Evolutionary conservation across 305 asterid genomes (phyloP).

Genomic region (Ajuga reptans): DNA sequence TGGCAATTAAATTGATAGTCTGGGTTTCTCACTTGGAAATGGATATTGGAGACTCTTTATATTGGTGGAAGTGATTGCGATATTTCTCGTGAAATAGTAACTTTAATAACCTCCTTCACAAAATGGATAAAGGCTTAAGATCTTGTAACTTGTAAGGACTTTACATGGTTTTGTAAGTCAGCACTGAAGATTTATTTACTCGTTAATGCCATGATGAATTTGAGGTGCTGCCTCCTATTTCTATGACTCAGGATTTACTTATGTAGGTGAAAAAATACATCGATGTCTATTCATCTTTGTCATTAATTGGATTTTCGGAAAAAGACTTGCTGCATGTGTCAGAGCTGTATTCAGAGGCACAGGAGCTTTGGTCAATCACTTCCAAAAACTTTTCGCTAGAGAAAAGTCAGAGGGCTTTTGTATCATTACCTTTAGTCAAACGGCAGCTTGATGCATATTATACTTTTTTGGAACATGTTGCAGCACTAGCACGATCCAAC

Average conservation of each 20-base stretch:
- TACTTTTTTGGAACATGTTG: conserved; percentile 59
- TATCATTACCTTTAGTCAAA: conserved; percentile 37
- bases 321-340: conserved; percentile 62
- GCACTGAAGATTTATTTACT: neutral
- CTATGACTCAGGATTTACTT: conserved; percentile 31
- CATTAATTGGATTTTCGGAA: conserved; percentile 82
- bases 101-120: neutral
- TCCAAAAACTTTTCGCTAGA: conserved; percentile 33
- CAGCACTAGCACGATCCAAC: conserved; percentile 82
- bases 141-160: neutral
- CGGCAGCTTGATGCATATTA: conserved; percentile 64
- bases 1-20: neutral
- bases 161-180: conserved; percentile 12
- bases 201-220: conserved; percentile 15
- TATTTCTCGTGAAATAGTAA: neutral
- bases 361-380: conserved; percentile 58
- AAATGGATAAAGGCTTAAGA: neutral
- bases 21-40: neutral
- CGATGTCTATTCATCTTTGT: conserved; percentile 86
- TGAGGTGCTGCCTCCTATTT: conserved; percentile 16
- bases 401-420: conserved; percentile 26
- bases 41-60: neutral
- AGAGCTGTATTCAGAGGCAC: conserved; percentile 62
- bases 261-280: conserved; percentile 85
- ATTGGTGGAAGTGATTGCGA: neutral